Evolutionary conservation across 2,329 filamentous ascomycete genomes (phyloP).

Genomic region (Aspergillus brunneoviolaceus): DNA sequence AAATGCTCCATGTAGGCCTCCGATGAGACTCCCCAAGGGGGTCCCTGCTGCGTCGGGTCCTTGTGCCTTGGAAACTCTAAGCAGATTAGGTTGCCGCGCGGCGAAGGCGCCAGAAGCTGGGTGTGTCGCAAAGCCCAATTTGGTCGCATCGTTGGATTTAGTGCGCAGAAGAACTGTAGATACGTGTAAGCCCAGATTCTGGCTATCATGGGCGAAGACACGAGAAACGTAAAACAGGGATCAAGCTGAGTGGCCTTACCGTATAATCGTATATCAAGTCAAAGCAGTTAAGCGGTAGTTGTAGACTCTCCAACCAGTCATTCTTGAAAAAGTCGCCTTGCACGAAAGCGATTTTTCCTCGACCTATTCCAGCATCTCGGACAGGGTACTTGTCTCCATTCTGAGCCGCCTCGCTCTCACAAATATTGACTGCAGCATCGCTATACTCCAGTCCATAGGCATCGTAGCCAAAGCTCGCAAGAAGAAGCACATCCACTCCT

Average conservation of each 20-base stretch:
- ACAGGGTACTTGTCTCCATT: conserved; percentile 8
- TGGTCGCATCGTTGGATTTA: conserved; percentile 56
- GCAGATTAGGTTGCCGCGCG: conserved; percentile 56
- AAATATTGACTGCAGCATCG: conserved; percentile 8
- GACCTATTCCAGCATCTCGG: conserved; percentile 1
- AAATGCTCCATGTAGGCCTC: conserved; percentile 72
- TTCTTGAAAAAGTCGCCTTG: conserved; percentile 50
- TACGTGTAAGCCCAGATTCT: neutral
- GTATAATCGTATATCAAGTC: conserved; percentile 45
- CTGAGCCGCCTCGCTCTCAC: conserved; percentile 43
- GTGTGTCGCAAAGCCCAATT: conserved; percentile 58
- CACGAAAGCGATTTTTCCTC: conserved; percentile 57
- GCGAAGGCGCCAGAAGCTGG: conserved; percentile 51
- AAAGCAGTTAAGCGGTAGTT: conserved; percentile 6
- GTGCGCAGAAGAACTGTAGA: conserved; percentile 60
- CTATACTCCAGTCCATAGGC: conserved; percentile 66
- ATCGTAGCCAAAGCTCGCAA: conserved; percentile 74
- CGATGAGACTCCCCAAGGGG: conserved; percentile 69
- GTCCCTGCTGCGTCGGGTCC: conserved; percentile 62
- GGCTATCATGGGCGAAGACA: neutral
- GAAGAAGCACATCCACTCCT: conserved; percentile 75
- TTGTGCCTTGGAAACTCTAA: conserved; percentile 80
- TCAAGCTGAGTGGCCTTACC: conserved; percentile 40
- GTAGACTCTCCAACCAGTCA: conserved; percentile 12
- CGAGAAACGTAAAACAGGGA: neutral